A percentile compares a stretch with the other conserved stretches of the same genome.
phyloP scores from a whole-genome alignment of 73 alveolate species.

The Stentor coeruleus region DNA sequence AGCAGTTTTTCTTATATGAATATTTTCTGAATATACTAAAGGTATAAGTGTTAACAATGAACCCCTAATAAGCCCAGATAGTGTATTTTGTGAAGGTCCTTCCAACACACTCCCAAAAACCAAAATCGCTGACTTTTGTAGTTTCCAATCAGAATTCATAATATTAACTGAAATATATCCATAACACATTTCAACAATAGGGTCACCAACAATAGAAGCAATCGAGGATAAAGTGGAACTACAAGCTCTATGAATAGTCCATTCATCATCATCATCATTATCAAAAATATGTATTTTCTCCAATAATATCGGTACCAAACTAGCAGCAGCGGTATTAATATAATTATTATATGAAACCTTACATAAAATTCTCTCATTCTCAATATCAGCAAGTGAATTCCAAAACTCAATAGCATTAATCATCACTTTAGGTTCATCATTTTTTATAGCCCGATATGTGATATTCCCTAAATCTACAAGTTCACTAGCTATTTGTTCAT shows the following conservation, averaged over 20 bases:
- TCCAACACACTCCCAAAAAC: background rate
- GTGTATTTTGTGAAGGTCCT: background rate
- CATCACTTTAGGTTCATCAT: background rate
- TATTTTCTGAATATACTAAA: background rate
- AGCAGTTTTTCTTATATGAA: background rate
- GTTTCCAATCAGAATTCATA: background rate
- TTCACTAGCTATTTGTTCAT: background rate
- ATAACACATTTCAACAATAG: background rate
- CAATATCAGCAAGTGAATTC: conserved; percentile 11
- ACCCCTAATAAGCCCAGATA: background rate
- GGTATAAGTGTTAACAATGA: background rate
- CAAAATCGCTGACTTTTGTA: background rate
- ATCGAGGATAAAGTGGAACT: background rate
- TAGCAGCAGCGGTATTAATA: conserved; percentile 24
- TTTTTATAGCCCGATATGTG: conserved; percentile 3
- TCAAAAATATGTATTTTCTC: background rate
- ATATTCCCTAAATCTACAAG: background rate
- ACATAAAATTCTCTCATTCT: background rate
- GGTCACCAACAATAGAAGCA: background rate
- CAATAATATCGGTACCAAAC: conserved; percentile 6
- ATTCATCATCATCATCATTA: conserved; percentile 24
- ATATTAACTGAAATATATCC: background rate
- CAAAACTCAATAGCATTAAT: conserved; percentile 22
- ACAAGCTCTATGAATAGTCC: conserved; percentile 24
- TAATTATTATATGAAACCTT: background rate